Evolutionary conservation across 371 early-diverging fungal genomes (phyloP).

Genomic region (Lichtheimia ornata): DNA sequence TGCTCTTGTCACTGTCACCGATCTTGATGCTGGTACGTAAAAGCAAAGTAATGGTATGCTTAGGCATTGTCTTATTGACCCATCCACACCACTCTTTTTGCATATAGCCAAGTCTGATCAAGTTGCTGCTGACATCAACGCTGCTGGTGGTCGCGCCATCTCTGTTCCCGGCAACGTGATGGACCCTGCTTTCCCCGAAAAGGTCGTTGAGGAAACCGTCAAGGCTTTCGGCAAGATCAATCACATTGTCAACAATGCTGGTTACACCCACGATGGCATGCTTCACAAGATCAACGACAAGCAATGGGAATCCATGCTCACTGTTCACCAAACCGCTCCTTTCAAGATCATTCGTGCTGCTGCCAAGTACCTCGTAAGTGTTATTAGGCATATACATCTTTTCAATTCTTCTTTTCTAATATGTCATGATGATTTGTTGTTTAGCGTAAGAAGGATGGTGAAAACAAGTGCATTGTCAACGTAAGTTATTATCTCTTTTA

Average conservation of each 20-base stretch:
- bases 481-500: slow-evolving; percentile 19
- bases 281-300: slow-evolving; percentile 71
- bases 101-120: slow-evolving; percentile 53
- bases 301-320: slow-evolving; percentile 69
- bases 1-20: slow-evolving; percentile 71
- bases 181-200: slow-evolving; percentile 58
- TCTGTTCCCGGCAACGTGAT: slow-evolving; percentile 61
- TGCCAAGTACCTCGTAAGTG: slow-evolving; percentile 52
- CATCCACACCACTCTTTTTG: neutral
- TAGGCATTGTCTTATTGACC: too few species aligned
- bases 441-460: slow-evolving; percentile 51
- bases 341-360: slow-evolving; percentile 72
- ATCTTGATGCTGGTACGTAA: slow-evolving; percentile 54
- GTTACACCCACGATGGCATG: slow-evolving; percentile 73
- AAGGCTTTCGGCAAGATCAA: slow-evolving; percentile 70
- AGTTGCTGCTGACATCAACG: slow-evolving; percentile 64
- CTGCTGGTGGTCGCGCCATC: slow-evolving; percentile 61
- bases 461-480: slow-evolving; percentile 58
- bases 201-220: slow-evolving; percentile 59
- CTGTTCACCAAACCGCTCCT: slow-evolving; percentile 70
- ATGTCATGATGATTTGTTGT: neutral
- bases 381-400: neutral
- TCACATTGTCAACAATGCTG: slow-evolving; percentile 75
- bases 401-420: neutral
- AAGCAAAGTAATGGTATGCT: too few species aligned